These are phyloP conservation scores for Lodderomyces pseudojiufengensis DNA, from an alignment of 1,139 yeast species.

Conservation along the genomic window DNA sequence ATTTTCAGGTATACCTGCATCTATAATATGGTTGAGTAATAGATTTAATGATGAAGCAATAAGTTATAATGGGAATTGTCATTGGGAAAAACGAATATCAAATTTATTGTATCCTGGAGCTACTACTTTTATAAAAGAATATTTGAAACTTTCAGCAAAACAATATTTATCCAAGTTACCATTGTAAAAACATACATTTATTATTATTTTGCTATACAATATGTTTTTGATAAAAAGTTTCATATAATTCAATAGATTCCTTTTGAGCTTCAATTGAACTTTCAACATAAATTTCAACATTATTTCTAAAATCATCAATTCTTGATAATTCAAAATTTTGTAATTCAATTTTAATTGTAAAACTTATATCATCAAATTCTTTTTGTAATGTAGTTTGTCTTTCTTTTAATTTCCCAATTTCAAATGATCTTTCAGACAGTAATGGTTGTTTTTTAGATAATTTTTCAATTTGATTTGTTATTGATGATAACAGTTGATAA, in stretches of 20 bases:
- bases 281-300: constrained; percentile 88
- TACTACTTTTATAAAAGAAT: not conserved
- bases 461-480: constrained; percentile 51
- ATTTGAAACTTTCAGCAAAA: not conserved
- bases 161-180: too few species aligned
- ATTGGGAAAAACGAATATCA: constrained; percentile 17
- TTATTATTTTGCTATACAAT: not conserved
- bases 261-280: constrained; percentile 90
- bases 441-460: constrained; percentile 50
- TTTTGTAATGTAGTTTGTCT: constrained; percentile 55
- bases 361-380: constrained; percentile 59
- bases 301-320: constrained; percentile 80
- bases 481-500: constrained; percentile 48
- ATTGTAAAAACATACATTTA: too few species aligned
- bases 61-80: constrained; percentile 23
- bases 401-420: constrained; percentile 54
- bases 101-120: constrained; percentile 22
- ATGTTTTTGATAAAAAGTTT: constrained; percentile 53
- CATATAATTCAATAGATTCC: constrained; percentile 94
- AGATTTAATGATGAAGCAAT: constrained; percentile 15
- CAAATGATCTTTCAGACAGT: constrained; percentile 49
- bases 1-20: constrained; percentile 29
- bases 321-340: constrained; percentile 69
- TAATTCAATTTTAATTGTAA: constrained; percentile 65
- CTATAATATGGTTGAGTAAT: constrained; percentile 23